Evolutionary conservation across 139 green algal species (phyloP).

Genomic region (Haematococcus sp.): DNA sequence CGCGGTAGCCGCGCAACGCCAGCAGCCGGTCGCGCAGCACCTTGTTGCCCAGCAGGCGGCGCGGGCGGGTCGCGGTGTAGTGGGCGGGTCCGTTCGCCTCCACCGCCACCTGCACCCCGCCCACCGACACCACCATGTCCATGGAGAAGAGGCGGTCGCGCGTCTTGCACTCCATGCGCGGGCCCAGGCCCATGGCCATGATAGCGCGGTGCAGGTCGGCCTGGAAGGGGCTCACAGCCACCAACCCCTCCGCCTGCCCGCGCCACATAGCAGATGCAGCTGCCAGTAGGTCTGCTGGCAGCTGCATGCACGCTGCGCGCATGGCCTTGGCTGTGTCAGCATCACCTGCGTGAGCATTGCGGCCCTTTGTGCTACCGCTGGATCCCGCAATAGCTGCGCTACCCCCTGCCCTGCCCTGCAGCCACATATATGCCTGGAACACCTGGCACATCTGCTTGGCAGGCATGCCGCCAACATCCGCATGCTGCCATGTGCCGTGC

Average conservation of each 20-base stretch:
- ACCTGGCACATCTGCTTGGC: slow-evolving; percentile 1
- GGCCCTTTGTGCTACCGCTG: neutral
- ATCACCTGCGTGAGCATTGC: too few species aligned
- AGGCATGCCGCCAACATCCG: neutral
- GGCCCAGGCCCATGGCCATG: neutral
- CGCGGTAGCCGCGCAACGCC: neutral
- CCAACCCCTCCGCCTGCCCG: neutral
- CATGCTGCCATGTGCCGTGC: too few species aligned
- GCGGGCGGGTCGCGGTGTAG: neutral
- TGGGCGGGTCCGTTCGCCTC: slow-evolving; percentile 8
- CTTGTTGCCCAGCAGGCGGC: slow-evolving; percentile 3
- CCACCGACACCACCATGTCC: slow-evolving; percentile 3
- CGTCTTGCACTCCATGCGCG: slow-evolving; percentile 4
- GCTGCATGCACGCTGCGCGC: too few species aligned
- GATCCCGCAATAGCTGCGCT: neutral
- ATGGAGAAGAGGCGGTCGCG: slow-evolving; percentile 12
- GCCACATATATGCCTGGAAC: slow-evolving; percentile 4
- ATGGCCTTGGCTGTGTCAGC: too few species aligned
- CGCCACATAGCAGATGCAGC: neutral
- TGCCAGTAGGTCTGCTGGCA: neutral
- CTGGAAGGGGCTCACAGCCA: slow-evolving; percentile 1
- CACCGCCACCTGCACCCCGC: neutral
- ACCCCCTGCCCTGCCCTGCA: neutral
- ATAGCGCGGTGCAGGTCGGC: neutral
- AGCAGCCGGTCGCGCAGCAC: slow-evolving; percentile 10